Base-by-base conservation (phyloP, 768 basidiomycete genomes). In the Collybia sordida region DNA sequence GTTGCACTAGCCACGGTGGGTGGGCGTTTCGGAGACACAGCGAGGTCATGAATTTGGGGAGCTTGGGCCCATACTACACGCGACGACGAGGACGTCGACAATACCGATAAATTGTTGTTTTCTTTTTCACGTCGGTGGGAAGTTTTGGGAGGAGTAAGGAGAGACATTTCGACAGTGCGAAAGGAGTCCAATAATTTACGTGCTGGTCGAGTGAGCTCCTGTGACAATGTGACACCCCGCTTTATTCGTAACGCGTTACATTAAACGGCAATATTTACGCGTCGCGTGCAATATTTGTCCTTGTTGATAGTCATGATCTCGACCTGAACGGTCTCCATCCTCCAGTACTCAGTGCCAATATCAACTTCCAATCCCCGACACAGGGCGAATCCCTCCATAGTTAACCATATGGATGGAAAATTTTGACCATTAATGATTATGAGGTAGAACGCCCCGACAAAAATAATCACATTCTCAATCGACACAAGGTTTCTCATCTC, bases 121-220 rank as follows among this genome's bases (percentile, higher is more conserved):
- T 82, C 82, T 62, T 82, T 84, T 62, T 83, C 78, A 53, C 69
- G 72, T 45, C 77, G 66, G 49, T 83, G 83, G 5, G 77, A 72
- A 4, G 85, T 78, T 47, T 69, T 69, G 4, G 86, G 86, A 9
- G 86, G 86, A 0, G 85, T 86, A 5, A 74, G 75, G 21, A 88
- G 76, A 52, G 65, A 63, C 72, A 81, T 82, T 60, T 47, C 55
- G 41, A 24, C 50, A 43, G 21, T 31, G 24, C 11, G 19, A 25
- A 19, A 6, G 31, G 31, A 31, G 9, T 6, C 3, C 31, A 31
- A 31, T 31, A 31, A 31, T 25, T 37, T 40, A 19, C 3, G 19
- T 40, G 39, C 39, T 37, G 25, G 50, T 50, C 31, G 31, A 11
- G 42, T 47, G 46, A 49, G 19, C 14, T 11, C 18, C 21, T 50